A percentile compares a stretch with the other conserved stretches of the same genome.
Conservation (phyloP, 2,329 filamentous ascomycete genomes). For the Acrocalymma vagum region DNA sequence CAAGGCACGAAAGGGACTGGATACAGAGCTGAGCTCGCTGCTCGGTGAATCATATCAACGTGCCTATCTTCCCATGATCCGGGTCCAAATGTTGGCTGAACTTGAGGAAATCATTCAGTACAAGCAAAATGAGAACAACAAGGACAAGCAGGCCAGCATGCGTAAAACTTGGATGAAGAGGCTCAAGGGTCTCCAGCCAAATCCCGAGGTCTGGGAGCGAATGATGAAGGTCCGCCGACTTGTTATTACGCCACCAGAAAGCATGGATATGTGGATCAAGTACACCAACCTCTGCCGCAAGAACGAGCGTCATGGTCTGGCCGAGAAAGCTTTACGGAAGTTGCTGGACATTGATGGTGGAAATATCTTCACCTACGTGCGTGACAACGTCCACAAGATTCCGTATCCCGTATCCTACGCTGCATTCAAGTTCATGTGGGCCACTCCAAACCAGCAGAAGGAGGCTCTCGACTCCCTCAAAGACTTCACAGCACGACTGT, state of each 20-base stretch:
- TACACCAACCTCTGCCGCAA: conserved; percentile 98
- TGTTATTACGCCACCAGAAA: conserved; percentile 90
- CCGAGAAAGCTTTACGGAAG: conserved; percentile 92
- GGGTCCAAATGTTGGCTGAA: conserved; percentile 98
- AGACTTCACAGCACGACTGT: conserved; percentile 68
- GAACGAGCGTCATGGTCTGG: conserved; percentile 90
- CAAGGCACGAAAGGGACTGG: conserved; percentile 89
- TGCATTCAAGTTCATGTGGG: conserved; percentile 98
- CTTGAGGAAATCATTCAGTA: conserved; percentile 98
- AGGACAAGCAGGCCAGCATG: conserved; percentile 89
- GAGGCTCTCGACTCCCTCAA: conserved; percentile 64
- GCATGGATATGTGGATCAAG: conserved; percentile 99
- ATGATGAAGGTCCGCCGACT: conserved; percentile 95
- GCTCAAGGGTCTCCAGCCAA: conserved; percentile 92
- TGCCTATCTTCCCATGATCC: conserved; percentile 96
- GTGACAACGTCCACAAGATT: conserved; percentile 54
- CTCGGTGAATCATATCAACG: conserved; percentile 99
- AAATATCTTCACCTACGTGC: conserved; percentile 43
- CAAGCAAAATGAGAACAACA: conserved; percentile 84
- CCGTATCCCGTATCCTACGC: conserved; percentile 90
- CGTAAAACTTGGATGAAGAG: conserved; percentile 95
- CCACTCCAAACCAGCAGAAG: conserved; percentile 59
- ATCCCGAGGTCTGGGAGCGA: conserved; percentile 97
- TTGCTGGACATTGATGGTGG: conserved; percentile 66
- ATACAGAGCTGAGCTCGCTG: conserved; percentile 93